Conservation (phyloP, 306 rosid species). For the Hylodesmum podocarpum region DNA sequence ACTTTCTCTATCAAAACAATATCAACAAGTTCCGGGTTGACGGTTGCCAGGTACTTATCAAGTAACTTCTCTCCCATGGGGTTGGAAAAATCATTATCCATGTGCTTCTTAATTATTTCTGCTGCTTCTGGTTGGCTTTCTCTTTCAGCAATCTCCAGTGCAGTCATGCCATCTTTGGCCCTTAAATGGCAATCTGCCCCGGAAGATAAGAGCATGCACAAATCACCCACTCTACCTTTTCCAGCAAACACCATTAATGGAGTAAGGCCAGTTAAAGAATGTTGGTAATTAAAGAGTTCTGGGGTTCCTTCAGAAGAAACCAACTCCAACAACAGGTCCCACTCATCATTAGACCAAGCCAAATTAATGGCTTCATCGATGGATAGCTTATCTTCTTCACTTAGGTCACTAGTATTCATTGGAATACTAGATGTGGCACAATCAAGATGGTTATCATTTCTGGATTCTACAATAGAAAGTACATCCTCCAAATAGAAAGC, state of each 20-base stretch:
- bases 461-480: constrained; percentile 61
- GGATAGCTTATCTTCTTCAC: constrained; percentile 65
- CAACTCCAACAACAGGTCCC: constrained; percentile 72
- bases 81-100: constrained; percentile 47
- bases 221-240: constrained; percentile 77
- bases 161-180: constrained; percentile 70
- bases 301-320: constrained; percentile 59
- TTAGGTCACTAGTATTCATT: constrained; percentile 39
- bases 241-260: constrained; percentile 92
- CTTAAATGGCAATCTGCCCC: constrained; percentile 71
- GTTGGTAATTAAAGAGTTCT: constrained; percentile 72
- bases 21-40: constrained; percentile 72
- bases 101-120: constrained; percentile 55
- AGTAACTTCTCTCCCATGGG: constrained; percentile 49
- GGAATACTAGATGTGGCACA: constrained; percentile 32
- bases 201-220: constrained; percentile 81
- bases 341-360: constrained; percentile 84
- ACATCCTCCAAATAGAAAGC: constrained; percentile 86
- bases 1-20: constrained; percentile 67
- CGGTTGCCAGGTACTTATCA: constrained; percentile 55
- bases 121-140: constrained; percentile 62
- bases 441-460: constrained; percentile 56
- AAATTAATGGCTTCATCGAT: constrained; percentile 82
- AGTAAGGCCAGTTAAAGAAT: constrained; percentile 71
- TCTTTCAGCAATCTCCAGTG: constrained; percentile 68